phyloP scores from a whole-genome alignment of 2,329 filamentous ascomycete genomes.

The Trichophyton verrucosum region DNA sequence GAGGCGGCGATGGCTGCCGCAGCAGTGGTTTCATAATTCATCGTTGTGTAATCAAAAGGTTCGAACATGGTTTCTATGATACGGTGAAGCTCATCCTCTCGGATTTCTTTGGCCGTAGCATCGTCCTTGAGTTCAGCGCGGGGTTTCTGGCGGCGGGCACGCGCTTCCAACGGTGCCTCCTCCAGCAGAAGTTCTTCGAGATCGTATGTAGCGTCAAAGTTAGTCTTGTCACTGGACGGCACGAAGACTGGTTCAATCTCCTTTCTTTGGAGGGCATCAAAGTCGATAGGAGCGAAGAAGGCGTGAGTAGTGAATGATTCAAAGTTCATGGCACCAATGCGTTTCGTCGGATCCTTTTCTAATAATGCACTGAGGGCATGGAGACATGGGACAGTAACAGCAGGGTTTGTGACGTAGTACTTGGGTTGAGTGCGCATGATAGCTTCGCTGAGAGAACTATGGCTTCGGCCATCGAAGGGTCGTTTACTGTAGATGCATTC shows the following conservation, averaged over 20 bases:
- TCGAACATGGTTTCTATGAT: slow-evolving; percentile 91
- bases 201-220: slow-evolving; percentile 97
- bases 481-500: slow-evolving; percentile 99
- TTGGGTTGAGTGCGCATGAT: slow-evolving; percentile 73
- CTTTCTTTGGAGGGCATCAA: slow-evolving; percentile 70
- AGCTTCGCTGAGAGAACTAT: slow-evolving; percentile 64
- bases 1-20: slow-evolving; percentile 31
- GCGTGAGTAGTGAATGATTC: slow-evolving; percentile 75
- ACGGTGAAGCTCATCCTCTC: slow-evolving; percentile 83
- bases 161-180: slow-evolving; percentile 85
- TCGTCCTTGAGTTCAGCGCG: slow-evolving; percentile 84
- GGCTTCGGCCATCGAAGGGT: slow-evolving; percentile 82
- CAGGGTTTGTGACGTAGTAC: slow-evolving; percentile 84
- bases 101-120: slow-evolving; percentile 86
- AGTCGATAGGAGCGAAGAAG: slow-evolving; percentile 81
- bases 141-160: slow-evolving; percentile 85
- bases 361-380: slow-evolving; percentile 78
- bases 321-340: slow-evolving; percentile 73
- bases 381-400: slow-evolving; percentile 75
- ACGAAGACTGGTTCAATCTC: slow-evolving; percentile 83
- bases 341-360: slow-evolving; percentile 63
- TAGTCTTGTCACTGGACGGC: slow-evolving; percentile 93
- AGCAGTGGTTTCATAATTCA: slow-evolving; percentile 56
- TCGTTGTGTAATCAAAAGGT: slow-evolving; percentile 86
- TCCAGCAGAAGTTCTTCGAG: slow-evolving; percentile 86